Percentiles rank a stretch among this genome's conserved stretches.
Evolutionary conservation across 257 asterid genomes (phyloP).

Genomic region (Scutellaria baicalensis): DNA sequence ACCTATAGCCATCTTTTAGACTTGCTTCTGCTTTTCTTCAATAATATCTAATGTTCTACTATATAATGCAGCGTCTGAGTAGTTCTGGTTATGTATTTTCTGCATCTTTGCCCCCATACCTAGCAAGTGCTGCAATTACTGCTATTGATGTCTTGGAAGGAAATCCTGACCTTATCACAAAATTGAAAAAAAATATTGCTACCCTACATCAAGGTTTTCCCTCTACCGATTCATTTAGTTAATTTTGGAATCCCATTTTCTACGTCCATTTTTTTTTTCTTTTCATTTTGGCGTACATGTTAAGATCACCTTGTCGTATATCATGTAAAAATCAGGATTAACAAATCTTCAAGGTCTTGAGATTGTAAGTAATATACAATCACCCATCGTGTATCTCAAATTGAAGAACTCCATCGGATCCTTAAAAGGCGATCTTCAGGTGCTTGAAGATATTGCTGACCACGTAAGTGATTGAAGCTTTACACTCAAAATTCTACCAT

Average conservation of each 20-base stretch:
- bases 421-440: slow-evolving; percentile 41
- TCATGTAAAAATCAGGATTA: slow-evolving; percentile 35
- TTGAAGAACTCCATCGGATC: slow-evolving; percentile 55
- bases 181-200: slow-evolving; percentile 40
- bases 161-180: slow-evolving; percentile 51
- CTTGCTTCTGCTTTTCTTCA: not conserved
- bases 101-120: slow-evolving; percentile 86
- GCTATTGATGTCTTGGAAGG: slow-evolving; percentile 61
- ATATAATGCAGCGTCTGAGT: slow-evolving; percentile 58
- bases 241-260: not conserved
- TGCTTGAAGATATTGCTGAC: slow-evolving; percentile 50
- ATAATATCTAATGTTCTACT: not conserved
- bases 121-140: slow-evolving; percentile 75
- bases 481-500: not conserved
- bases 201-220: slow-evolving; percentile 38
- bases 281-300: not conserved
- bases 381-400: slow-evolving; percentile 55
- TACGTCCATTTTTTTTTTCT: not conserved
- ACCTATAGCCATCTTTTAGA: not conserved
- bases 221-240: not conserved
- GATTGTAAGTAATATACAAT: slow-evolving; percentile 41
- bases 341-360: slow-evolving; percentile 43
- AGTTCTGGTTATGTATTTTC: slow-evolving; percentile 81
- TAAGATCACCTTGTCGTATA: not conserved
- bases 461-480: slow-evolving; percentile 28